These are phyloP conservation scores for Acanthamoeba castellanii DNA, from an alignment of 208 protist genomes.

Conservation along the genomic window DNA sequence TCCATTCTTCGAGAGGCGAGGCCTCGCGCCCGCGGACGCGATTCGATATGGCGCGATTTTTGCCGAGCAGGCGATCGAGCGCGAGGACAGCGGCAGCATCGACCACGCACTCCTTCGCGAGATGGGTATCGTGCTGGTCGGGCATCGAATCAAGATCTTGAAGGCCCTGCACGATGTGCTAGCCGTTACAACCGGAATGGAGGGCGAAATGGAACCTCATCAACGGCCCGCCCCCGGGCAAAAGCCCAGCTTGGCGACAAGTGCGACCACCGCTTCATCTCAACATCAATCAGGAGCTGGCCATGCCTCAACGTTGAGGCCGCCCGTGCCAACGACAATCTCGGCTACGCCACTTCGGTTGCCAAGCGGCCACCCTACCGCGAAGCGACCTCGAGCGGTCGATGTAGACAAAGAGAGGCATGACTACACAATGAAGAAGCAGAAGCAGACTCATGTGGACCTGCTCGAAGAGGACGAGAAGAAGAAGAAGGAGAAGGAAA, in stretches of 20 bases:
- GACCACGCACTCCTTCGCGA: neutral
- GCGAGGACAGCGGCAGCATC: neutral
- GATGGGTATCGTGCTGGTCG: slow-evolving; percentile 21
- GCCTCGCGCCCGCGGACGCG: neutral
- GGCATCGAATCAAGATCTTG: slow-evolving; percentile 62
- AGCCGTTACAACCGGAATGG: neutral
- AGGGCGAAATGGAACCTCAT: slow-evolving; percentile 1
- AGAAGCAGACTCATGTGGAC: too few relatives aligned
- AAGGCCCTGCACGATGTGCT: slow-evolving; percentile 40
- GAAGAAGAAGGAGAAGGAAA: neutral
- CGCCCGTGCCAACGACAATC: too few relatives aligned
- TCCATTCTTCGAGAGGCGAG: neutral
- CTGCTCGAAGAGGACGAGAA: neutral
- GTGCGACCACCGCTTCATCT: neutral
- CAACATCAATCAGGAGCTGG: neutral
- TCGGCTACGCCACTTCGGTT: too few relatives aligned
- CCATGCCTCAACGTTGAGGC: neutral
- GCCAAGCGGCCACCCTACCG: too few relatives aligned
- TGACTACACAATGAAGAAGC: too few relatives aligned
- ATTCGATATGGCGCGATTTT: slow-evolving; percentile 31
- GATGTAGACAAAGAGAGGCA: too few relatives aligned
- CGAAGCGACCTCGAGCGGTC: too few relatives aligned
- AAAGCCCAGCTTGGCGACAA: too few relatives aligned
- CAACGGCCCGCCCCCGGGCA: neutral
- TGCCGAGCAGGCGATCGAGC: slow-evolving; percentile 18